Base-by-base conservation (phyloP, 768 basidiomycete species). In the Psilocybe cubensis region DNA sequence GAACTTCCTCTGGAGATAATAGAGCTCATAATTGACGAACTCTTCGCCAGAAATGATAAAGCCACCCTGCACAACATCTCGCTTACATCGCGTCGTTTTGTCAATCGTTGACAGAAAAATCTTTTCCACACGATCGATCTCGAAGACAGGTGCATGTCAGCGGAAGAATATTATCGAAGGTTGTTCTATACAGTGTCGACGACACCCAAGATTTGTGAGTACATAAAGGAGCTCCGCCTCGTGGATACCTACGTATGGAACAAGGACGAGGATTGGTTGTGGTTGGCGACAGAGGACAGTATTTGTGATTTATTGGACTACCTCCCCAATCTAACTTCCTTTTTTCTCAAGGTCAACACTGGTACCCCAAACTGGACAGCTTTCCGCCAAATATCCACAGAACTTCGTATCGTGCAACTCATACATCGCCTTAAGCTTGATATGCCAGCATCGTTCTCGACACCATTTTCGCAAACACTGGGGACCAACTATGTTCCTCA, bases 181-280 rank as follows among this genome's bases (percentile, higher is more conserved):
- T 58, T 67, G 24, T 55, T 52, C 54, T 27, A 40, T n/a, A 25
- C 60, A 42, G 35, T 67, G 17, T 50, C 54, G 17, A 27, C 27
- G 4, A 38, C 33, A 9, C 64, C 60, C 6, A 23, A 46, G 0
- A 54, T 67, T 12, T 50, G 64, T 23, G 11, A 18, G 0, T 60
- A 59, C 35, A 57, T 67, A 7, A 58, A 58, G 40, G 66, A 63
- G 25, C 59, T 67, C 10, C 58, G 60, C 25, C 60, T 67, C 44
- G 62, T 63, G n/a, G 66, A 67, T 31, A 67, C 60, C 6, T 65
- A 62, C 53, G 55, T 63, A 3, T 67, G 63, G 63, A 64, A 65
- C 40, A 47, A 45, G 20, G 54, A 54, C 27, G 54, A 58, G 20
- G 49, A 63, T 45, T 62, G 62, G 52, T 35, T 52, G 31, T 67